Conservation (phyloP, 164 flowering plant species). For the Macadamia integrifolia region DNA sequence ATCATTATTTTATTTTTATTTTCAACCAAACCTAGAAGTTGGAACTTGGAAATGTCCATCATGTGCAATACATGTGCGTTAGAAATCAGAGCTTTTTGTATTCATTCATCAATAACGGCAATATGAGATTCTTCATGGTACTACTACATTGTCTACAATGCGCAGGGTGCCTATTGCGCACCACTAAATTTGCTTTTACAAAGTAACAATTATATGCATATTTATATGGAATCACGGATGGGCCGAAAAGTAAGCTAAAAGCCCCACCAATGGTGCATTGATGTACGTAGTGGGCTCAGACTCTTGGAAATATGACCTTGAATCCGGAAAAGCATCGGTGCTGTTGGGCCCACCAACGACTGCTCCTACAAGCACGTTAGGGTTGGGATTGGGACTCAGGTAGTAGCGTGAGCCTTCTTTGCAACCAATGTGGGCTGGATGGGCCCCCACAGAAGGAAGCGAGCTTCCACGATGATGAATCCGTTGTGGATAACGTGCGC, state of each 20-base stretch:
- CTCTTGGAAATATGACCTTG: conserved; percentile 74
- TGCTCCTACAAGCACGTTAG: conserved; percentile 74
- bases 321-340: conserved; percentile 78
- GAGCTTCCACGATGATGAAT: conserved; percentile 91
- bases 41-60: too few species aligned
- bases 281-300: conserved; percentile 97
- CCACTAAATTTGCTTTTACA: too few species aligned
- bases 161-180: too few species aligned
- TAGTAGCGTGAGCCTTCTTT: conserved; percentile 67
- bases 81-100: too few species aligned
- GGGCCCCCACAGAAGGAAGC: conserved; percentile 64
- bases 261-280: conserved; percentile 91
- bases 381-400: conserved; percentile 76
- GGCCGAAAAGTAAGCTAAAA: conserved; percentile 71
- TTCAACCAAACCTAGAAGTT: too few species aligned
- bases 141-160: too few species aligned
- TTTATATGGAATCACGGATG: conserved; percentile 29
- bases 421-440: conserved; percentile 72
- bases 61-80: too few species aligned
- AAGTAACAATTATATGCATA: background rate
- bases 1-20: too few species aligned
- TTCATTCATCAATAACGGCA: too few species aligned
- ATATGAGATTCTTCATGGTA: too few species aligned
- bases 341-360: conserved; percentile 95
- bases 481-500: conserved; percentile 63